These are phyloP conservation scores for Chaetomiaceae sp. DNA, from an alignment of 2,329 filamentous ascomycete species.

Conservation along the genomic window DNA sequence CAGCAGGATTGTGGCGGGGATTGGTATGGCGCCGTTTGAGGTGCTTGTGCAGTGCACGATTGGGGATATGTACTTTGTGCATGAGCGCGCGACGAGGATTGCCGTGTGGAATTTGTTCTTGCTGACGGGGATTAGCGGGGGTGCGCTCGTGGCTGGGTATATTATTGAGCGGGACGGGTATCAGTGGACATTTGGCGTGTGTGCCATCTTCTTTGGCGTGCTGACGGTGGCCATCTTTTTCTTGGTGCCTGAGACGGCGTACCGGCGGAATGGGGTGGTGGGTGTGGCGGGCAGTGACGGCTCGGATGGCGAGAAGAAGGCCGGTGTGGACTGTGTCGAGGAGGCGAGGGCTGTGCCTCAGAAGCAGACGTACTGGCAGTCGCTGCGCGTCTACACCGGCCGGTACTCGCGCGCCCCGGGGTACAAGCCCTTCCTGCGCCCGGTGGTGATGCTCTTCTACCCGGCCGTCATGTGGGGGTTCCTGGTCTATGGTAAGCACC, in stretches of 20 bases:
- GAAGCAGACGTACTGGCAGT: conserved; percentile 33
- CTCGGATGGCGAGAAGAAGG: background rate
- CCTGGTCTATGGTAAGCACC: conserved; percentile 42
- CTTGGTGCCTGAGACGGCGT: conserved; percentile 49
- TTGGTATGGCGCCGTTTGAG: conserved; percentile 49
- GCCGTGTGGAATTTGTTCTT: conserved; percentile 40
- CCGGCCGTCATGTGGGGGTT: conserved; percentile 48
- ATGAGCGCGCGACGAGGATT: conserved; percentile 41
- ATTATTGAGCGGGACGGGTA: conserved; percentile 40
- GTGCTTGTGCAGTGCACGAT: conserved; percentile 50
- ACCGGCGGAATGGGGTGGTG: conserved; percentile 33
- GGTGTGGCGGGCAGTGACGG: no score
- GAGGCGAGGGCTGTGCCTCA: conserved; percentile 20
- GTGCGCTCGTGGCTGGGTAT: conserved; percentile 38
- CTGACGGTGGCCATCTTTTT: conserved; percentile 42
- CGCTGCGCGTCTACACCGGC: conserved; percentile 35
- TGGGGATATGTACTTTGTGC: conserved; percentile 44
- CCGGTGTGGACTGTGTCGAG: conserved; percentile 15
- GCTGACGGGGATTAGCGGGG: conserved; percentile 38
- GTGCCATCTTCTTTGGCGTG: conserved; percentile 42
- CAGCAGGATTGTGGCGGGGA: conserved; percentile 42
- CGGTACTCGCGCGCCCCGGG: conserved; percentile 35
- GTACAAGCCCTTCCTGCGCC: conserved; percentile 40
- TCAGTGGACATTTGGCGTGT: conserved; percentile 44
- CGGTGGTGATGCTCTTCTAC: conserved; percentile 47